phyloP scores from a whole-genome alignment of 345 rosid species.

The Zanthoxylum bungeanum region DNA sequence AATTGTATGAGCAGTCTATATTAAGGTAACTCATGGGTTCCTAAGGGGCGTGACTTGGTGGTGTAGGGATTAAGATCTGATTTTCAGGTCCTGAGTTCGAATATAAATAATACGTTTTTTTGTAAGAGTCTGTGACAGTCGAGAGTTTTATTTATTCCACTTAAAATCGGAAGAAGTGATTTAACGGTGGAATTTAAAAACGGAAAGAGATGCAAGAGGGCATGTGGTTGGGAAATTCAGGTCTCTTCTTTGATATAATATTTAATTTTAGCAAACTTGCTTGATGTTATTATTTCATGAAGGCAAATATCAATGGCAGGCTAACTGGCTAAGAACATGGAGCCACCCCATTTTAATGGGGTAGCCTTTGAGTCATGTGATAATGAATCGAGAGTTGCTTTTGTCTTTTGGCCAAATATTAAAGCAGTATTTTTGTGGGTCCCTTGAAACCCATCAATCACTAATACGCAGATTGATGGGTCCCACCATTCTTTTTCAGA shows the following conservation, averaged over 20 bases:
- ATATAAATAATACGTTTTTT: too few species aligned
- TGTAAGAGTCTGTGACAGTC: too few species aligned
- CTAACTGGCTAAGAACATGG: constrained; percentile 40
- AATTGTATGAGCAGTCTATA: too few species aligned
- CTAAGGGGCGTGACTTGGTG: too few species aligned
- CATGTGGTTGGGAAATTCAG: constrained; percentile 33
- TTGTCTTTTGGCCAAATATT: constrained; percentile 22
- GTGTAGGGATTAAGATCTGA: too few species aligned
- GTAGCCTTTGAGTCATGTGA: constrained; percentile 54
- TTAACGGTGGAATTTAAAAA: too few species aligned
- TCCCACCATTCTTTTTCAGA: constrained; percentile 7
- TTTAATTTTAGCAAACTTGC: not conserved
- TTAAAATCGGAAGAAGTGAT: too few species aligned
- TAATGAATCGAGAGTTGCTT: constrained; percentile 17
- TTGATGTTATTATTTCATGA: not conserved
- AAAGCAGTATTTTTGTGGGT: constrained; percentile 17
- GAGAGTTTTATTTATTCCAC: too few species aligned
- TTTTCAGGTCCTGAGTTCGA: too few species aligned
- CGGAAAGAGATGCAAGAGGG: constrained; percentile 20
- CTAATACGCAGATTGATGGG: constrained; percentile 21
- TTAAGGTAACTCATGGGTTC: too few species aligned
- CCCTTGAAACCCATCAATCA: constrained; percentile 3
- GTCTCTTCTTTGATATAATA: not conserved
- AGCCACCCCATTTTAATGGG: too few species aligned
- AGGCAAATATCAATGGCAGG: too few species aligned